phyloP scores from a whole-genome alignment of 768 basidiomycete species.

The Pleurotus tuoliensis region DNA sequence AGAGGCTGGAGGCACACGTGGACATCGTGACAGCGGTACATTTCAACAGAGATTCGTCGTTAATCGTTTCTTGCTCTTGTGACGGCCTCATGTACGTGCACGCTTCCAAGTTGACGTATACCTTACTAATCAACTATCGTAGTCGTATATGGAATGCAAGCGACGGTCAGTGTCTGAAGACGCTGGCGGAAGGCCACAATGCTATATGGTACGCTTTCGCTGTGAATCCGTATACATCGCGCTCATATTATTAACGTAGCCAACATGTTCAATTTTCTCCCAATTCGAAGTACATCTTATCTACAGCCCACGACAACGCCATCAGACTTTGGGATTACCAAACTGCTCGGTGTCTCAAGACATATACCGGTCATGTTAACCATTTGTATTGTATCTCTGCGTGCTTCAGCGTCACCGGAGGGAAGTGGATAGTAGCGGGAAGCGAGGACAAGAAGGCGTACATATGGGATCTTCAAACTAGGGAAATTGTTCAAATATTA shows the following conservation, averaged over 20 bases:
- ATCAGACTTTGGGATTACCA: constrained; percentile 97
- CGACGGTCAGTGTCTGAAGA: constrained; percentile 94
- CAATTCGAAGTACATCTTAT: constrained; percentile 91
- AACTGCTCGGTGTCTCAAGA: constrained; percentile 85
- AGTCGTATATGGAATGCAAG: constrained; percentile 96
- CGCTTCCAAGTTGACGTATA: neutral
- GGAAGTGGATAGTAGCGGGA: constrained; percentile 89
- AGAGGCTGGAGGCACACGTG: constrained; percentile 86
- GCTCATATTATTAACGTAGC: constrained; percentile 30
- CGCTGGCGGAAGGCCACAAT: constrained; percentile 85
- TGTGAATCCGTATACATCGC: neutral
- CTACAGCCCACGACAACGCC: constrained; percentile 88
- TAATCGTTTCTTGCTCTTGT: constrained; percentile 88
- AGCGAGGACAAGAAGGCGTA: constrained; percentile 89
- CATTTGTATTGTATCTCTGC: constrained; percentile 81
- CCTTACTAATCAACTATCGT: constrained; percentile 8
- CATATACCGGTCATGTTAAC: constrained; percentile 81
- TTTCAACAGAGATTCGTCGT: constrained; percentile 87
- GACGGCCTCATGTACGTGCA: constrained; percentile 87
- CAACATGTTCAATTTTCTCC: constrained; percentile 94
- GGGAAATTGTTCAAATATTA: constrained; percentile 78
- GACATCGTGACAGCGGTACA: constrained; percentile 95
- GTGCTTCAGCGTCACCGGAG: constrained; percentile 80
- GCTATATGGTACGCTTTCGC: constrained; percentile 60
- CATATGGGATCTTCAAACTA: constrained; percentile 87